These are phyloP conservation scores for Hypsizygus marmoreus DNA, from an alignment of 768 basidiomycete genomes.

Conservation along the genomic window DNA sequence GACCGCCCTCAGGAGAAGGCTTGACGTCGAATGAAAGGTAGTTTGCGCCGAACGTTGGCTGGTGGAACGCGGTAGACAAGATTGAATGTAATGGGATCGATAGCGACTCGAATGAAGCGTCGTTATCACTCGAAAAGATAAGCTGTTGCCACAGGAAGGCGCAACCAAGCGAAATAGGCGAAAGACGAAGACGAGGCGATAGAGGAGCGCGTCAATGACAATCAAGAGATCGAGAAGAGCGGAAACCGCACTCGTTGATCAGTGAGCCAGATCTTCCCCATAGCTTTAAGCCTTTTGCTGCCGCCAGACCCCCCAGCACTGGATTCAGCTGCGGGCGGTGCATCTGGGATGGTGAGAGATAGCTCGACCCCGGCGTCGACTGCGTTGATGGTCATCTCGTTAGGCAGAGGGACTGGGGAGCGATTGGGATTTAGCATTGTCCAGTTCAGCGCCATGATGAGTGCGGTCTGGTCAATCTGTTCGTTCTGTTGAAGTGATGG, in stretches of 20 bases:
- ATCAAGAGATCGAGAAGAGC: neutral
- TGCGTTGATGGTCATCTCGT: slow-evolving; percentile 60
- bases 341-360: slow-evolving; percentile 57
- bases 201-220: slow-evolving; percentile 5
- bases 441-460: slow-evolving; percentile 79
- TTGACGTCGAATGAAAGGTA: slow-evolving; percentile 66
- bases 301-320: slow-evolving; percentile 56
- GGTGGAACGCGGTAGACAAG: slow-evolving; percentile 70
- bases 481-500: slow-evolving; percentile 12
- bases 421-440: slow-evolving; percentile 62
- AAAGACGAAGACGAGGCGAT: neutral
- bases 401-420: slow-evolving; percentile 61
- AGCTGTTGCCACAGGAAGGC: slow-evolving; percentile 47
- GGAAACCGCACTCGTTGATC: slow-evolving; percentile 64
- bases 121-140: slow-evolving; percentile 52
- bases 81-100: slow-evolving; percentile 66
- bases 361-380: slow-evolving; percentile 62
- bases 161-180: slow-evolving; percentile 5
- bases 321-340: slow-evolving; percentile 40
- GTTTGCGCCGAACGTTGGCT: slow-evolving; percentile 73
- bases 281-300: slow-evolving; percentile 55
- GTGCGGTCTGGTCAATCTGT: no score
- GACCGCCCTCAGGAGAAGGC: slow-evolving; percentile 67
- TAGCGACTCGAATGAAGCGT: slow-evolving; percentile 43
- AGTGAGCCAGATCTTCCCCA: slow-evolving; percentile 64